Evolutionary conservation across 2,329 filamentous ascomycete species (phyloP), one percentile per base, ranked within the genome.

Genomic region (Nemania abortiva): DNA sequence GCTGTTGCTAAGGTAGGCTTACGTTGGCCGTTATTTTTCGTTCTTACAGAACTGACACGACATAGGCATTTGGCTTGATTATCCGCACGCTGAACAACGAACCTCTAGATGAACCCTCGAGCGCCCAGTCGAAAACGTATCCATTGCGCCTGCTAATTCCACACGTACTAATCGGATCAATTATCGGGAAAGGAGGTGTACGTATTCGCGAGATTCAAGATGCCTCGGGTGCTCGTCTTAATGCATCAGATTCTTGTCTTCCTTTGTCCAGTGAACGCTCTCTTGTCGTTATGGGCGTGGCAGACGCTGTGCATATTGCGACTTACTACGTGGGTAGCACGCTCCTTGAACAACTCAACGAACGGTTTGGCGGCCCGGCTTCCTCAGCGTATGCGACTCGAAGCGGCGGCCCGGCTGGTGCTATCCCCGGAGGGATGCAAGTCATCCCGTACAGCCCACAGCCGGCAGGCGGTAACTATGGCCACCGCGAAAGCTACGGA

Each of bases 251-350:
- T 81, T 92, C 94, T 5, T 97, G 95, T 79, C 88, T 99, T 65
- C 96, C 96, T 57, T 88, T 98, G 70, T 99, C 96, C 20, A 97
- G 94, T 68, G 96, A 99, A 84, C 93, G 96, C 56, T 98, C 96
- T n/a, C 89, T 99, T 57, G 95, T 99, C 60, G 95, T 99, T 34
- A 94, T 98, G 82, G 96, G 96, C 80, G 96, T 99, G 67, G 96
- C 96, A 63, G 96, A 99, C 84, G 95, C 96, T 67, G 95, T 99
- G 57, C 96, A 99, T 83, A 99, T 99, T 81, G 96, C 96, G 57
- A 97, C 96, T 45, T 99, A 98, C 85, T 99, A 99, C 78, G 95
- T 99, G 72, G 95, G 95, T 65, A 97, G 95, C 82, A 99, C 96
- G n/a, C 88, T 99, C 29, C 91, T 97, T 56, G 96, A 99, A 85